phyloP scores from a whole-genome alignment of 2,329 filamentous ascomycete genomes.

The Aspergillus neotritici region DNA sequence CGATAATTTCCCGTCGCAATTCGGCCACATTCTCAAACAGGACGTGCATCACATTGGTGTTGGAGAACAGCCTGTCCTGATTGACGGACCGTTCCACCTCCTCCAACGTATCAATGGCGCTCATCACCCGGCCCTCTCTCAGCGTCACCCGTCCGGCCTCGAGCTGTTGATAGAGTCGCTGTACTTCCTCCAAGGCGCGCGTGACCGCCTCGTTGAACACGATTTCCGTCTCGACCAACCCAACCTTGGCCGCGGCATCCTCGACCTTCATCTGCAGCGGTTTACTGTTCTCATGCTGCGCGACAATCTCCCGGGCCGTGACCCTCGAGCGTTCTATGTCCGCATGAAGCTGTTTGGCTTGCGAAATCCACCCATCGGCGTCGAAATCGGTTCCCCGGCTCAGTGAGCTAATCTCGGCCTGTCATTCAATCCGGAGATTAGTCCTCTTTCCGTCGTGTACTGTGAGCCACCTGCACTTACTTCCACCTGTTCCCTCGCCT shows the following conservation, averaged over 20 bases:
- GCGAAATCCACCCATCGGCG: constrained; percentile 77
- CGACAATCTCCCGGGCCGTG: constrained; percentile 74
- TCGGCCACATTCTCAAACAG: constrained; percentile 61
- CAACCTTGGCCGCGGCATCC: constrained; percentile 52
- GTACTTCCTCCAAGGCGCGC: constrained; percentile 47
- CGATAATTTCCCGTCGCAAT: constrained; percentile 60
- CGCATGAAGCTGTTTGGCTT: constrained; percentile 75
- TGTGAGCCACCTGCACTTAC: constrained; percentile 26
- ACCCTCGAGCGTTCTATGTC: constrained; percentile 77
- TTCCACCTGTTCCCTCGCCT: constrained; percentile 51
- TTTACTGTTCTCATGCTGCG: constrained; percentile 66
- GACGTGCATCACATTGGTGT: constrained; percentile 45
- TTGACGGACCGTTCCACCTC: constrained; percentile 33
- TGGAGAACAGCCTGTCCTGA: constrained; percentile 25
- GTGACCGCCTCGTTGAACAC: constrained; percentile 53
- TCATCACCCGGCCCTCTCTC: constrained; percentile 40
- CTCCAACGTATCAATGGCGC: constrained; percentile 46
- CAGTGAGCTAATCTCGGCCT: constrained; percentile 68
- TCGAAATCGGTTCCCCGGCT: constrained; percentile 73
- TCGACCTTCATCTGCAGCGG: constrained; percentile 60
- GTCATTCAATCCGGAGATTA: constrained; percentile 4
- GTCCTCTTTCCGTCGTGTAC: neutral
- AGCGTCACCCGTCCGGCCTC: constrained; percentile 44
- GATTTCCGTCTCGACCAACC: constrained; percentile 54
- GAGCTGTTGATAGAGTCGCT: constrained; percentile 46